These are phyloP conservation scores for Aethionema arabicum DNA, from an alignment of 345 rosid species.

Conservation along the genomic window DNA sequence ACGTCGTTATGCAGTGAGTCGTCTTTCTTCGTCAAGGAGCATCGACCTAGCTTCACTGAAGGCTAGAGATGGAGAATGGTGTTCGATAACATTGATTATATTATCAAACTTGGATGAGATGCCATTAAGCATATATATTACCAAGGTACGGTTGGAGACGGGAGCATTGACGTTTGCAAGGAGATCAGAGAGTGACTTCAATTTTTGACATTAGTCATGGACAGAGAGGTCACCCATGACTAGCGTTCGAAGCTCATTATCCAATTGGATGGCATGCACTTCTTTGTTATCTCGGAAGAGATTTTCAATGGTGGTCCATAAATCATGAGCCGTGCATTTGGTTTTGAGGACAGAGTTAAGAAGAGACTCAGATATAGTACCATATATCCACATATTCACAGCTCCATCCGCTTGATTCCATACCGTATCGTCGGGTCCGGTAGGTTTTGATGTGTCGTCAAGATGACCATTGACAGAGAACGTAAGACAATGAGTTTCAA, in stretches of 20 bases:
- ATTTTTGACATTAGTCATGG: background rate
- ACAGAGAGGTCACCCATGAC: background rate
- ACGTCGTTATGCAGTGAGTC: too few relatives aligned
- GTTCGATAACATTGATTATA: too few relatives aligned
- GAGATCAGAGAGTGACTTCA: background rate
- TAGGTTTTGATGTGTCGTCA: too few relatives aligned
- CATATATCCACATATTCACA: background rate
- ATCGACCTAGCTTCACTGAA: too few relatives aligned
- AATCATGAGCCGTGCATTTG: background rate
- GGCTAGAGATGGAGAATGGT: too few relatives aligned
- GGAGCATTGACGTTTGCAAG: background rate
- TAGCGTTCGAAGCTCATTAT: background rate
- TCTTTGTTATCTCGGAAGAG: background rate
- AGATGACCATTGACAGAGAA: too few relatives aligned
- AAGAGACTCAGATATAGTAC: background rate
- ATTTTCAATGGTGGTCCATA: background rate
- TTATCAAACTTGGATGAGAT: background rate
- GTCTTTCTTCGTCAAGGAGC: too few relatives aligned
- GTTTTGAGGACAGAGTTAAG: background rate
- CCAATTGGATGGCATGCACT: background rate
- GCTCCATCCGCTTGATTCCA: too few relatives aligned
- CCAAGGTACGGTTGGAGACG: background rate
- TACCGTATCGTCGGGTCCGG: too few relatives aligned
- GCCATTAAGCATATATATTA: background rate
- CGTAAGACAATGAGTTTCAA: too few relatives aligned